These are phyloP conservation scores for Eimeria necatrix DNA, from an alignment of 169 alveolate species.

Conservation along the genomic window DNA sequence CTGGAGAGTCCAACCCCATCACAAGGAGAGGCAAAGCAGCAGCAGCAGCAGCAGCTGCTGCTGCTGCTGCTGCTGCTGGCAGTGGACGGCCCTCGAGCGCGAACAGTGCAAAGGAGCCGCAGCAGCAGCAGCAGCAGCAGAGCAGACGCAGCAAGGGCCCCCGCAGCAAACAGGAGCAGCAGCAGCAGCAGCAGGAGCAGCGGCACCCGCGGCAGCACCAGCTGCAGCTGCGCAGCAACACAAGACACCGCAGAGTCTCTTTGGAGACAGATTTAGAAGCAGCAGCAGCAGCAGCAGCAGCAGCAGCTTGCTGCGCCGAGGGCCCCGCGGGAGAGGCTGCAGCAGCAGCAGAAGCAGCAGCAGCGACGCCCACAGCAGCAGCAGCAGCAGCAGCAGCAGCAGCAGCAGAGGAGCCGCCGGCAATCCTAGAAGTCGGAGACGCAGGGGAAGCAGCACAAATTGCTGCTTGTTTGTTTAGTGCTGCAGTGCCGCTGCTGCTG, in stretches of 20 bases:
- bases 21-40: conserved; percentile 13
- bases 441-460: conserved; percentile 50
- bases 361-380: no score
- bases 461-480: not conserved
- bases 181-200: conserved; percentile 37
- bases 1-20: not conserved
- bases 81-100: not conserved
- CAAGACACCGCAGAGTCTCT: not conserved
- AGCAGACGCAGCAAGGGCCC: not conserved
- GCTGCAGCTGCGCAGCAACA: not conserved
- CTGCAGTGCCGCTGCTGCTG: not conserved
- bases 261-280: no score
- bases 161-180: conserved; percentile 19
- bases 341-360: no score
- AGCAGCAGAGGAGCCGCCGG: not conserved
- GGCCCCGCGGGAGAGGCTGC: no score
- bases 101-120: not conserved
- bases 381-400: conserved; percentile 23
- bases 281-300: no score
- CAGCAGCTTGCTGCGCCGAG: no score
- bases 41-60: conserved; percentile 27
- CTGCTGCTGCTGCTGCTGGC: not conserved
- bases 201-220: no score
- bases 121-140: not conserved
- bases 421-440: conserved; percentile 7